Base-by-base conservation (phyloP, 2,329 filamentous ascomycete species). In the Fusarium sp. region DNA sequence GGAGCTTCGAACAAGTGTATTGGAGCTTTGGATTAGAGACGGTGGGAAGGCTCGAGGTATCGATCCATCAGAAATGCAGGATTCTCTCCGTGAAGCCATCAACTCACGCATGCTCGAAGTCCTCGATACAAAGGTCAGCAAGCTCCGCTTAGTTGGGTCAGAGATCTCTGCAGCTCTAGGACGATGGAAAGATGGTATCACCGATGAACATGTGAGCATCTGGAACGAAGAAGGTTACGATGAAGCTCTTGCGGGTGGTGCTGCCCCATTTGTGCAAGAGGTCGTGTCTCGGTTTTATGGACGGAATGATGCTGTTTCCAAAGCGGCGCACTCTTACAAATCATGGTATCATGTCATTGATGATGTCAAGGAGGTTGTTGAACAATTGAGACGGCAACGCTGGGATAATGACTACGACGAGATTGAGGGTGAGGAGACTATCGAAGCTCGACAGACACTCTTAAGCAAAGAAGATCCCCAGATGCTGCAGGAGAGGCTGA, bases 341-440 rank as follows among this genome's bases (percentile, higher is more conserved):
- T 86, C 87, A 3, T 98, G 95, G 95, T 88, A 90, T 50, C 85
- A 86, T n/a, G 88, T 91, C 10, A 89, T 97, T n/a, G 88, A 91
- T 67, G 89, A 91, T 58, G 88, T 93, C 20, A 87, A 87, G 47
- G 84, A 85, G 24, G 85, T 91, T 7, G 87, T 95, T 13, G 89
- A 90, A 44, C 86, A 89, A 65, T 87, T 96, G 75, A 89, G 86
- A 68, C 88, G 88, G 51, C 90, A 91, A 72, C 88, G 90, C 62
- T 95, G 93, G 92, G 92, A 95, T 70, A 91, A 93, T 61, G 92
- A 93, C 68, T 86, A 91, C 33, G 90, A 92, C 56, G 90, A 92
- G 56, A 89, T 94, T 44, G 92, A 94, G 67, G 92, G 94, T 67
- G 92, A 95, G 70, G 87, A 92, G 60, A 89, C 88, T 2, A 88